Conservation (phyloP, 345 rosid genomes). For the Eutrema japonicum region DNA sequence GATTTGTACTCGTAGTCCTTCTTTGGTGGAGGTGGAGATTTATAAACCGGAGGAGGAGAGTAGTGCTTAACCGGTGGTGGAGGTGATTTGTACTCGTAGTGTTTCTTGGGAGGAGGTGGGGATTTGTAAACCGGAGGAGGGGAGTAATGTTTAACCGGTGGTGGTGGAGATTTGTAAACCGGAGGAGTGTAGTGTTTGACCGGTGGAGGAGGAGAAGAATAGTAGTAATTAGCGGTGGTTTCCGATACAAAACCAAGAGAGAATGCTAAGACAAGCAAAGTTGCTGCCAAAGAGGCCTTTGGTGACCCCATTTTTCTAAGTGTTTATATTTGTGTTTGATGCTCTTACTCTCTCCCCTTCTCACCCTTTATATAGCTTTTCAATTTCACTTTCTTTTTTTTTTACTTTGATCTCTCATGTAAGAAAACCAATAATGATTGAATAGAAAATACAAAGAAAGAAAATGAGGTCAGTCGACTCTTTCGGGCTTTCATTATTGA, state of each 20-base stretch:
- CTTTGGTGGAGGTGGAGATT: constrained; percentile 14
- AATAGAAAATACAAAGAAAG: constrained; percentile 25
- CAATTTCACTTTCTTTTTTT: not conserved
- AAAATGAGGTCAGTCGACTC: constrained; percentile 4
- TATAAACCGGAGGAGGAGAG: constrained; percentile 27
- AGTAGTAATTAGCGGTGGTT: constrained; percentile 48
- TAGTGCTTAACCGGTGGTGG: constrained; percentile 31
- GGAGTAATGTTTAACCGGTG: not conserved
- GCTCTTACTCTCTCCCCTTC: constrained; percentile 37
- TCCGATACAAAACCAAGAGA: constrained; percentile 53
- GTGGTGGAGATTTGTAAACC: constrained; percentile 28
- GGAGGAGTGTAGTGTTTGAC: constrained; percentile 46
- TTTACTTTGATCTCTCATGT: not conserved
- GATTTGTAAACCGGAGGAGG: constrained; percentile 29
- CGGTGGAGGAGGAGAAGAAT: constrained; percentile 51
- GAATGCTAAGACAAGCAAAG: constrained; percentile 52
- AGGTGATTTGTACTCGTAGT: constrained; percentile 31
- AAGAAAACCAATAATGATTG: constrained; percentile 5
- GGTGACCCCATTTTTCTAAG: constrained; percentile 51
- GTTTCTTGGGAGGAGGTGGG: constrained; percentile 18
- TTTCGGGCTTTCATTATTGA: constrained; percentile 28
- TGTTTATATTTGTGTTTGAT: constrained; percentile 35
- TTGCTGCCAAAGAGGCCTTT: constrained; percentile 55
- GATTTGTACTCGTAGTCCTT: constrained; percentile 27
- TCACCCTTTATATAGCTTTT: constrained; percentile 64